A percentile compares a stretch with the other conserved stretches of the same genome.
Evolutionary conservation across 2,329 filamentous ascomycete genomes (phyloP).

Genomic region (Pestalotiopsis sp.): DNA sequence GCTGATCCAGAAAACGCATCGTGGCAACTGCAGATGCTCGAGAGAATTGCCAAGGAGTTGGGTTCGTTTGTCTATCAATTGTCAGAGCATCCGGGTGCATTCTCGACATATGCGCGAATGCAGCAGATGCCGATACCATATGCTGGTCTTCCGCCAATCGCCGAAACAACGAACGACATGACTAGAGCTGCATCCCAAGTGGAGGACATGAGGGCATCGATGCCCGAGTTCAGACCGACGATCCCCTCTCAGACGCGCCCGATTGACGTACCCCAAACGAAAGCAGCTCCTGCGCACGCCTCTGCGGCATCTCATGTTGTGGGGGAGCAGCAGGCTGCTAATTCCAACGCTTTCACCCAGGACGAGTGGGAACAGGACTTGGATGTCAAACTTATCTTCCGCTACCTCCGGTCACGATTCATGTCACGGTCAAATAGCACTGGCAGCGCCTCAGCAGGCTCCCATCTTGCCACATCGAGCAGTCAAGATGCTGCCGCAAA

Average conservation of each 20-base stretch:
- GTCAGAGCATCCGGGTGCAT: slow-evolving; percentile 85
- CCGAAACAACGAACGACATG: slow-evolving; percentile 47
- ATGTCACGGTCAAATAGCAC: slow-evolving; percentile 49
- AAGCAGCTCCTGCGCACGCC: slow-evolving; percentile 15
- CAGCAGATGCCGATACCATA: slow-evolving; percentile 72
- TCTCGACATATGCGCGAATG: slow-evolving; percentile 75
- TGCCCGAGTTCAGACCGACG: slow-evolving; percentile 53
- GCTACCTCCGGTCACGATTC: slow-evolving; percentile 80
- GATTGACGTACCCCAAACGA: slow-evolving; percentile 10
- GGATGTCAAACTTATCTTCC: slow-evolving; percentile 89
- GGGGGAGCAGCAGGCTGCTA: slow-evolving; percentile 17
- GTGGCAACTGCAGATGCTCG: slow-evolving; percentile 80
- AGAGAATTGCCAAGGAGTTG: slow-evolving; percentile 84
- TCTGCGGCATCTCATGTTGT: slow-evolving; percentile 20
- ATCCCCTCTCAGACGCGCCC: slow-evolving; percentile 38
- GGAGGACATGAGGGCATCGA: slow-evolving; percentile 52
- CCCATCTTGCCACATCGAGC: slow-evolving; percentile 51
- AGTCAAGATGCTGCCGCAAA: slow-evolving; percentile 72
- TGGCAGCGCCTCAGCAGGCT: slow-evolving; percentile 45
- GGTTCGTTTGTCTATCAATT: slow-evolving; percentile 82
- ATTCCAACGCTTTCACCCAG: slow-evolving; percentile 51
- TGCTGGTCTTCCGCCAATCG: slow-evolving; percentile 72
- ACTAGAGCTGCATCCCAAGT: slow-evolving; percentile 36
- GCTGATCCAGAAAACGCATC: slow-evolving; percentile 42
- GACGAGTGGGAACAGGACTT: slow-evolving; percentile 95